Base-by-base conservation (phyloP, 2,329 filamentous ascomycete species). In the Thelonectria olida region DNA sequence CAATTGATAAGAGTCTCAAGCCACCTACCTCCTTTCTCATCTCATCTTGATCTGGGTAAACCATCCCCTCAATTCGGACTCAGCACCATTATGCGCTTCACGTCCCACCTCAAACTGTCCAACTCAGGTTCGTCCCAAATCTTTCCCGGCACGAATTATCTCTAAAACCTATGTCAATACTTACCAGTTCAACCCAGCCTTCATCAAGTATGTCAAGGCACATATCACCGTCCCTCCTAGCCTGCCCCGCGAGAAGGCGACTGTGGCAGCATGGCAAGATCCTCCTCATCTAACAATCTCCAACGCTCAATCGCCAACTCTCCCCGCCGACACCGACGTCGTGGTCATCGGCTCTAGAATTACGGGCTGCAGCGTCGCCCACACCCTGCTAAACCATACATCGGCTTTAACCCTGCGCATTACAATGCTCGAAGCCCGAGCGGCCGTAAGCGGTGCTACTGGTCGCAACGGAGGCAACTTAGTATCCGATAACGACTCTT, bases 401-500 rank as follows among this genome's bases (percentile, higher is more conserved):
- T 25, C 58, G 2, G 51, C 55, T 0, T 22, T 45, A 2, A 36
- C 36, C 17, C 27, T 63, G 10, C 62, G 51, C 8, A 63, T 74
- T 4, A 66, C 65, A 0, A 70, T 75, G 38, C 58, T 75, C 4
- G 73, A 75, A 39, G 73, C 73, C 1, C 64, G 73, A 1, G 67
- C 62, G 5, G 66, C 70, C 1, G 63, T 65, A 13, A 74, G 70
- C 44, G 72, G 73, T 22, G 73, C 73, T 6, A 75, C 72, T 1
- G 73, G 73, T 1, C 69, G 73, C 4, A 75, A 75, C 25, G 73
- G 73, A 8, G 73, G 73, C 1, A 69, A 72, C 27, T 59, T 72
- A 23, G 67, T 67, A 9, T 67, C 68, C 5, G 67, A 74, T 13
- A 77, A 80, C 4, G 78, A 81, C 50, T 75, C 79, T 52, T 65